Evolutionary conservation across 1,284 basidiomycete genomes (phyloP).

Genomic region (Apiotrichum sp.): DNA sequence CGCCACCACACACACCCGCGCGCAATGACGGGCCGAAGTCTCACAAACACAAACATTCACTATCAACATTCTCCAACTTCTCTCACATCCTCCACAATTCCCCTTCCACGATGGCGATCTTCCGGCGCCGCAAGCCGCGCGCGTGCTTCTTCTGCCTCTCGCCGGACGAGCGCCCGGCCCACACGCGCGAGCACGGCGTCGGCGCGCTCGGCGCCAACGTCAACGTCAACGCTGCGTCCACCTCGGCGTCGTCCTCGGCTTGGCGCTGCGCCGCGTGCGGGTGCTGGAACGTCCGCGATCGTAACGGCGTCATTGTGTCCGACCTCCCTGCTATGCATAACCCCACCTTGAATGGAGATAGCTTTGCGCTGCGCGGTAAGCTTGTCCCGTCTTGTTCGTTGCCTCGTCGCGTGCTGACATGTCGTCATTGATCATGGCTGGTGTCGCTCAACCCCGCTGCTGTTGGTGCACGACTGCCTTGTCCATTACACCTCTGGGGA

Average conservation of each 20-base stretch:
- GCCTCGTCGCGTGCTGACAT: not conserved
- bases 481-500: no score
- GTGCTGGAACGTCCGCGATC: slow-evolving; percentile 42
- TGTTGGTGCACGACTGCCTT: no score
- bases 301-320: slow-evolving; percentile 64
- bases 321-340: slow-evolving; percentile 84
- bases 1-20: not conserved
- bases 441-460: not conserved
- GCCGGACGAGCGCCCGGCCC: not conserved
- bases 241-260: slow-evolving; percentile 1
- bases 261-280: slow-evolving; percentile 41
- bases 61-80: not conserved
- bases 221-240: not conserved
- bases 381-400: not conserved
- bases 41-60: not conserved
- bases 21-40: no score
- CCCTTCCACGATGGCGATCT: slow-evolving; percentile 7
- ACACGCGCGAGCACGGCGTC: not conserved
- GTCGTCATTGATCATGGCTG: not conserved
- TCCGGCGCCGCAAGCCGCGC: slow-evolving; percentile 15
- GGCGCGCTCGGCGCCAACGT: not conserved
- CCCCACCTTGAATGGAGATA: slow-evolving; percentile 59
- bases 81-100: not conserved
- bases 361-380: slow-evolving; percentile 70
- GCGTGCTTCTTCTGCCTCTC: slow-evolving; percentile 44